Conservation (phyloP, 257 asterid genomes). For the Solanum dulcamara region DNA sequence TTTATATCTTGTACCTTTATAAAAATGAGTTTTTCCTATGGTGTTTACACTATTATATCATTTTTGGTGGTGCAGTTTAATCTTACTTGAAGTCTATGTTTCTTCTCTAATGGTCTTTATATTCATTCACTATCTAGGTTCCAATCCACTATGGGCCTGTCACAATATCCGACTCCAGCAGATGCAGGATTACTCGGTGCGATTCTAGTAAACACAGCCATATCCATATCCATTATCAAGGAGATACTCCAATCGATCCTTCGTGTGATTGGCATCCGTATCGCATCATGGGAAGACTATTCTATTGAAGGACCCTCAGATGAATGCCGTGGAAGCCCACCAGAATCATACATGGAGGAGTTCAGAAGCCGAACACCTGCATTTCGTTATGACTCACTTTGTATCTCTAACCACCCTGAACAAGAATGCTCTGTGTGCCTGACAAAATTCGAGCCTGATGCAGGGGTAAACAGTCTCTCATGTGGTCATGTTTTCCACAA, state of each 20-base stretch:
- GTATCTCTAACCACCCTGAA: slow-evolving; percentile 7
- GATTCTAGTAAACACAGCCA: slow-evolving; percentile 9
- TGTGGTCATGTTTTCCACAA: slow-evolving; percentile 86
- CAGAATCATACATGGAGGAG: slow-evolving; percentile 74
- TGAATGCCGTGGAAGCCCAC: slow-evolving; percentile 32
- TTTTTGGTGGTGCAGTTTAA: background rate
- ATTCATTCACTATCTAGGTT: background rate
- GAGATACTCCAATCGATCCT: slow-evolving; percentile 12
- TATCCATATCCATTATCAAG: slow-evolving; percentile 6
- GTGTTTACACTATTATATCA: background rate
- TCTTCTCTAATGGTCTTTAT: background rate
- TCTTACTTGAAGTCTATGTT: background rate
- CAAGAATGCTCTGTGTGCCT: slow-evolving; percentile 85
- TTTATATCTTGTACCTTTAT: background rate
- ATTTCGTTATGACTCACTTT: slow-evolving; percentile 42
- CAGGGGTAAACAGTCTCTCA: slow-evolving; percentile 56
- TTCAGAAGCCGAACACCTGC: slow-evolving; percentile 56
- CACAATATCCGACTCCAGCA: slow-evolving; percentile 11
- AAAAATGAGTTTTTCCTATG: background rate
- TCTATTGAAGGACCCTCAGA: background rate
- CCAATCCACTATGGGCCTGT: slow-evolving; percentile 11
- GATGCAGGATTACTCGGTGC: slow-evolving; percentile 10
- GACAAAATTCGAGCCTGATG: slow-evolving; percentile 43
- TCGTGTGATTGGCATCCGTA: slow-evolving; percentile 5
- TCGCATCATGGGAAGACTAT: slow-evolving; percentile 4